Evolutionary conservation across 306 rosid species (phyloP).

Genomic region (Urtica urens): DNA sequence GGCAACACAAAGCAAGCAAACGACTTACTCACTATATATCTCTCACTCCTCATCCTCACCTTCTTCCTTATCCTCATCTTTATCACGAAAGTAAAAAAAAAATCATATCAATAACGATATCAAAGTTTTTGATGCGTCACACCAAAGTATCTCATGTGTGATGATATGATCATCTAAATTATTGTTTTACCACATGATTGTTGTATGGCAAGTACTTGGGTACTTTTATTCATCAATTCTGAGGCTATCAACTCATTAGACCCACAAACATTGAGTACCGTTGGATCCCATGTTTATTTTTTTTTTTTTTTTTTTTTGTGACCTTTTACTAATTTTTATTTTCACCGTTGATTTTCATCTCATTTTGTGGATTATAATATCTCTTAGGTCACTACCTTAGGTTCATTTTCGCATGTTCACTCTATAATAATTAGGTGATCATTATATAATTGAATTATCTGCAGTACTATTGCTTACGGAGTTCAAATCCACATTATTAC

Average conservation of each 20-base stretch:
- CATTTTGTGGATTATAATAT: neutral
- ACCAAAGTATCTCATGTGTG: constrained; percentile 13
- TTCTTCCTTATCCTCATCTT: neutral
- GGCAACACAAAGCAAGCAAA: neutral
- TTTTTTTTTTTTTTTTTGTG: constrained; percentile 3
- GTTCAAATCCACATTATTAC: too few relatives aligned
- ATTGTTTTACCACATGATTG: constrained; percentile 18
- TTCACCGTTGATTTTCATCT: neutral
- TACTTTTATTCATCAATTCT: constrained; percentile 5
- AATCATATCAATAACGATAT: neutral
- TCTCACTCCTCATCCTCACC: neutral
- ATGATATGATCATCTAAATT: constrained; percentile 7
- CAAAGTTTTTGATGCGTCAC: constrained; percentile 6
- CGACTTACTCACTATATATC: constrained; percentile 7
- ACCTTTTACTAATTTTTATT: neutral
- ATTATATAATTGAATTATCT: too few relatives aligned
- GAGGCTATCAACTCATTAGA: constrained; percentile 14
- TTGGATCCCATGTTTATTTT: neutral
- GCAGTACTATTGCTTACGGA: too few relatives aligned
- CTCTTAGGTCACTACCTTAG: neutral
- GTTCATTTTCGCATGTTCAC: neutral
- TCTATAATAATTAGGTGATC: neutral
- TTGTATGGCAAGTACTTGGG: constrained; percentile 18
- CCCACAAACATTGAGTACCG: constrained; percentile 12
- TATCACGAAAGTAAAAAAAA: constrained; percentile 1